Percentiles rank a stretch among this genome's conserved stretches.
Conservation (phyloP, 129 eudicot species). For the Oenanthe sinensis region DNA sequence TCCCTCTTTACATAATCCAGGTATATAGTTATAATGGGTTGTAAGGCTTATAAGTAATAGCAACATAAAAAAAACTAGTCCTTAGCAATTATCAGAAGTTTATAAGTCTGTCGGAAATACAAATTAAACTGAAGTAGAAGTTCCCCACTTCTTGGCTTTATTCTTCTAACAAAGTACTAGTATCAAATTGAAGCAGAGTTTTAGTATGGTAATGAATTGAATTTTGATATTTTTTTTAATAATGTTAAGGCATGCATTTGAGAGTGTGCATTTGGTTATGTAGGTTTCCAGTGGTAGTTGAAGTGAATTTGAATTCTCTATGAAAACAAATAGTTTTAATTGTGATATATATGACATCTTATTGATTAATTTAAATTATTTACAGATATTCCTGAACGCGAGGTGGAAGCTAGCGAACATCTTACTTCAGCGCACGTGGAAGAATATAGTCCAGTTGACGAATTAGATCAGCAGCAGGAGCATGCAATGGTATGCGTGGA, state of each 20-base stretch:
- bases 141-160: not conserved
- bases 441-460: conserved; percentile 35
- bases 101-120: not conserved
- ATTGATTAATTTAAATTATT: not conserved
- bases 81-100: not conserved
- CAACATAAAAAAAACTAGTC: not conserved
- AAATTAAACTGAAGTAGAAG: too few relatives aligned
- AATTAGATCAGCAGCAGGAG: conserved; percentile 45
- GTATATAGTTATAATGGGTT: conserved; percentile 13
- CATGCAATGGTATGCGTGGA: conserved; percentile 23
- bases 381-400: conserved; percentile 36
- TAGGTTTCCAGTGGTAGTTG: not conserved
- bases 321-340: not conserved
- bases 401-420: conserved; percentile 49
- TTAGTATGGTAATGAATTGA: not conserved
- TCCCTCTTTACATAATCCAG: conserved; percentile 10
- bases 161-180: not conserved
- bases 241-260: too few relatives aligned
- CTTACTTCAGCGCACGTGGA: conserved; percentile 43
- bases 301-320: too few relatives aligned
- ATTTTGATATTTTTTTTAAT: too few relatives aligned
- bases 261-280: too few relatives aligned
- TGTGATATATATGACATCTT: not conserved
- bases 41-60: not conserved
- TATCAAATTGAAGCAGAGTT: not conserved